Evolutionary conservation across 1,284 basidiomycete genomes (phyloP).

Genomic region (Phlebopus sp.): DNA sequence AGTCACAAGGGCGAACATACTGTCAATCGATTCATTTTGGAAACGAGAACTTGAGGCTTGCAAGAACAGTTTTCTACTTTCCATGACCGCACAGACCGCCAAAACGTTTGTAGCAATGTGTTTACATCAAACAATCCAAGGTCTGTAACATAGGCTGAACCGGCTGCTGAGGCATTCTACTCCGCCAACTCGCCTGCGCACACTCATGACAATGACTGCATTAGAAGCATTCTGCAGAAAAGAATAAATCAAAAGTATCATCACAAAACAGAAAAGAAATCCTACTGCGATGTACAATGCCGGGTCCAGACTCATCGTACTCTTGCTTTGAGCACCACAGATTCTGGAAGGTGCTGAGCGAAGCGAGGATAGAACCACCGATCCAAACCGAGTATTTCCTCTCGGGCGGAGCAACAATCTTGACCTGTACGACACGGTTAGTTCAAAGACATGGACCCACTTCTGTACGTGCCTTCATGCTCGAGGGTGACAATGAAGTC

Average conservation of each 20-base stretch:
- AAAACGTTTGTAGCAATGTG: too few relatives aligned
- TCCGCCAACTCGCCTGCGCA: too few relatives aligned
- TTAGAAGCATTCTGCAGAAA: constrained; percentile 35
- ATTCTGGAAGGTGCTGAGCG: constrained; percentile 95
- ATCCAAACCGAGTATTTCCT: constrained; percentile 98
- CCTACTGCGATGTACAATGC: constrained; percentile 80
- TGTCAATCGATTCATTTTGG: too few relatives aligned
- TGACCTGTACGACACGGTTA: constrained; percentile 61
- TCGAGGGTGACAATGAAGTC: constrained; percentile 74
- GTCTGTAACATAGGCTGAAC: too few relatives aligned
- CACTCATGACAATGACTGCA: too few relatives aligned
- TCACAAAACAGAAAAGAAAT: constrained; percentile 13
- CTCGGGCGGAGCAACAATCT: constrained; percentile 91
- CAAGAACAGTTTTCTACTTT: too few relatives aligned
- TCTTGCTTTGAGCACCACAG: constrained; percentile 92
- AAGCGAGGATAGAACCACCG: constrained; percentile 96
- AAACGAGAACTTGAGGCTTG: too few relatives aligned
- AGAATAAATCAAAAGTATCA: not conserved
- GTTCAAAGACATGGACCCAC: not conserved
- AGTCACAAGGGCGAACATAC: too few relatives aligned
- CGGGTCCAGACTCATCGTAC: constrained; percentile 86
- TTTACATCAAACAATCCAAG: too few relatives aligned
- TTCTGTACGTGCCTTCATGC: constrained; percentile 73
- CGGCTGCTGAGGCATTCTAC: too few relatives aligned
- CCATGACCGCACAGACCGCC: too few relatives aligned